Conservation (phyloP, 345 rosid genomes). For the Murraya paniculata region DNA sequence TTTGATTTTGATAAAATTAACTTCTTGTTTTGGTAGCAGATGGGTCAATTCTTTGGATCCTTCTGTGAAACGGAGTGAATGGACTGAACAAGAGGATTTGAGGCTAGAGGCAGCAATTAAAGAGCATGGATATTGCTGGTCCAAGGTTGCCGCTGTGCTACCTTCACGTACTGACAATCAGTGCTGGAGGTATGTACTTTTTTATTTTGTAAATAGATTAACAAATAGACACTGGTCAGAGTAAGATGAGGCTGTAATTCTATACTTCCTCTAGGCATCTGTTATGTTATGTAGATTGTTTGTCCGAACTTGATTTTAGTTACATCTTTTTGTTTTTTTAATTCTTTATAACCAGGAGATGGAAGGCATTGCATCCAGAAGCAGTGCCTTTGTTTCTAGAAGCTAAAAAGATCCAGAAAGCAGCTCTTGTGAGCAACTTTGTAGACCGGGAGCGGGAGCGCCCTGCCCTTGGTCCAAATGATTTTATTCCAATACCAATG, state of each 20-base stretch:
- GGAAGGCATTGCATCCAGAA: conserved; percentile 67
- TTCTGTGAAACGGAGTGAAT: conserved; percentile 46
- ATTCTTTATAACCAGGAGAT: conserved; percentile 54
- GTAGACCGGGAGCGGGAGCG: conserved; percentile 88
- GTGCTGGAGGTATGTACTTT: conserved; percentile 60
- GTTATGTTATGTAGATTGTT: neutral
- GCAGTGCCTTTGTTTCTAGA: conserved; percentile 57
- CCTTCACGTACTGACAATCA: conserved; percentile 77
- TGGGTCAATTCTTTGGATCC: conserved; percentile 89
- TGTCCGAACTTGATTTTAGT: neutral
- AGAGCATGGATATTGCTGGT: conserved; percentile 70
- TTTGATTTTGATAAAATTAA: conserved; percentile 12
- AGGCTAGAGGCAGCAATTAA: conserved; percentile 57
- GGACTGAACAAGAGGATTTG: conserved; percentile 82
- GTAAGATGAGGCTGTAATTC: neutral
- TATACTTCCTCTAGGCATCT: neutral
- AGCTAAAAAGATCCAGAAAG: conserved; percentile 50
- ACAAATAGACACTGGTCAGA: neutral
- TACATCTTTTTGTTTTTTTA: neutral
- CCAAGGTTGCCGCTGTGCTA: conserved; percentile 63
- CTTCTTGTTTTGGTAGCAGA: conserved; percentile 34
- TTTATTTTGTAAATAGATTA: neutral
- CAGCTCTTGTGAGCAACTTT: conserved; percentile 63
- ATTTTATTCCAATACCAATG: conserved; percentile 44
- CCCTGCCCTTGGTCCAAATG: conserved; percentile 56